These are phyloP conservation scores for Xylaria sp. DNA, from an alignment of 2,329 filamentous ascomycete genomes.

Conservation along the genomic window DNA sequence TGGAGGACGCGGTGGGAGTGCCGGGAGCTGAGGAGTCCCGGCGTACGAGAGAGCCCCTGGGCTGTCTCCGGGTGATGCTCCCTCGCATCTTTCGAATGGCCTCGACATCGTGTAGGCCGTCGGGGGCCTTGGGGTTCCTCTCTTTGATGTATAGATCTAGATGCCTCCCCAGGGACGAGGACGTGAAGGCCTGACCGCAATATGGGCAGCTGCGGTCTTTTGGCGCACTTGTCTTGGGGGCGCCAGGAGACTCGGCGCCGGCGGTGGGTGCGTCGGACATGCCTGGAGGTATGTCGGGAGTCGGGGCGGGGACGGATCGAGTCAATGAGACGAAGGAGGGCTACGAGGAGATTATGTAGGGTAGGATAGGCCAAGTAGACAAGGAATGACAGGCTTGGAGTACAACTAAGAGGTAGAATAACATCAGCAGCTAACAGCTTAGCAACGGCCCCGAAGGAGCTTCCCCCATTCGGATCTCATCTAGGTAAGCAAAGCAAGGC, in stretches of 20 bases:
- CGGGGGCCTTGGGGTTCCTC: constrained; percentile 84
- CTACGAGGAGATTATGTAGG: constrained; percentile 9
- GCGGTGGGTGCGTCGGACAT: constrained; percentile 26
- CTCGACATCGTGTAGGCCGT: constrained; percentile 88
- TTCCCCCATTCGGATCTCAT: constrained; percentile 30
- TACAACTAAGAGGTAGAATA: constrained; percentile 8
- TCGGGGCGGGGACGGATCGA: background rate
- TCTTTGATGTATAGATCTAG: constrained; percentile 93
- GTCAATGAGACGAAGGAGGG: constrained; percentile 8
- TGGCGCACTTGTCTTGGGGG: constrained; percentile 51
- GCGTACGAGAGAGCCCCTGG: constrained; percentile 64
- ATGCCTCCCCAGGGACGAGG: constrained; percentile 88
- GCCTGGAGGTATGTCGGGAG: background rate
- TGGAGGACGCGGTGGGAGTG: constrained; percentile 49
- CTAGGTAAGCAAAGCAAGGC: no score
- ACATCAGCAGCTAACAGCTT: constrained; percentile 4
- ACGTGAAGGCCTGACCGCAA: constrained; percentile 88
- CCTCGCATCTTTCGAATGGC: constrained; percentile 84
- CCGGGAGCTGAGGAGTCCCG: constrained; percentile 65
- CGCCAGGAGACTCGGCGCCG: constrained; percentile 41
- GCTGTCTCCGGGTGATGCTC: constrained; percentile 83
- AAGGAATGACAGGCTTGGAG: constrained; percentile 2
- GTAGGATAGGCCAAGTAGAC: background rate
- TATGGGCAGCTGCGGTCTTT: constrained; percentile 92
- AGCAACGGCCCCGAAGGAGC: constrained; percentile 26